Evolutionary conservation across 441 rosid genomes (phyloP).

Genomic region (Isatis lusitanica): DNA sequence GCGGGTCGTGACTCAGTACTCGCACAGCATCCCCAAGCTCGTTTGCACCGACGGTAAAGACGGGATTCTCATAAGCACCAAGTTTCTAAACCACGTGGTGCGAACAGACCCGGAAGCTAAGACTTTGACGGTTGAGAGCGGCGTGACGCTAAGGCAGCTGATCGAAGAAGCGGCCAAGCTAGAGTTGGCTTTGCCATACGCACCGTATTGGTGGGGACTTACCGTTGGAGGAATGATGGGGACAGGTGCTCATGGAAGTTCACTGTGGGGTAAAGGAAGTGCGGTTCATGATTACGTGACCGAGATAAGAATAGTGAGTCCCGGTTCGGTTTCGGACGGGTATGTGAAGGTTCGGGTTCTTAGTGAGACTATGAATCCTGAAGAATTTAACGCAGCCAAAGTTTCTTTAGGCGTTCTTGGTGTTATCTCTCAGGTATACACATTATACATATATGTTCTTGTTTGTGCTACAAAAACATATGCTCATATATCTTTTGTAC

Average conservation of each 20-base stretch:
- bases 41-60: slow-evolving; percentile 58
- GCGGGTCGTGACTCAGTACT: slow-evolving; percentile 59
- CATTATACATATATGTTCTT: not conserved
- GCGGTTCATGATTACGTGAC: slow-evolving; percentile 65
- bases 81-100: slow-evolving; percentile 41
- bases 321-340: slow-evolving; percentile 47
- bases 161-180: slow-evolving; percentile 54
- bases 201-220: slow-evolving; percentile 88
- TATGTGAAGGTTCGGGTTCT: slow-evolving; percentile 47
- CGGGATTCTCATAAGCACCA: slow-evolving; percentile 76
- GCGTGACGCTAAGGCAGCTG: slow-evolving; percentile 58
- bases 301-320: slow-evolving; percentile 51
- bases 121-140: slow-evolving; percentile 61
- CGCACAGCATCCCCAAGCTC: slow-evolving; percentile 72
- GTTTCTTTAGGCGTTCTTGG: slow-evolving; percentile 86
- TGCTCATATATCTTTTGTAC: not conserved
- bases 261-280: slow-evolving; percentile 70
- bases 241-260: slow-evolving; percentile 86
- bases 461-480: not conserved
- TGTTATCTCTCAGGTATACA: slow-evolving; percentile 62
- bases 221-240: slow-evolving; percentile 67
- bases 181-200: slow-evolving; percentile 60
- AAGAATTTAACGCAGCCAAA: slow-evolving; percentile 56
- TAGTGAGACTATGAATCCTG: slow-evolving; percentile 20
- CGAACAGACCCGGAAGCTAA: slow-evolving; percentile 30